Evolutionary conservation across 768 basidiomycete genomes (phyloP).

Genomic region (Calocybe indica): DNA sequence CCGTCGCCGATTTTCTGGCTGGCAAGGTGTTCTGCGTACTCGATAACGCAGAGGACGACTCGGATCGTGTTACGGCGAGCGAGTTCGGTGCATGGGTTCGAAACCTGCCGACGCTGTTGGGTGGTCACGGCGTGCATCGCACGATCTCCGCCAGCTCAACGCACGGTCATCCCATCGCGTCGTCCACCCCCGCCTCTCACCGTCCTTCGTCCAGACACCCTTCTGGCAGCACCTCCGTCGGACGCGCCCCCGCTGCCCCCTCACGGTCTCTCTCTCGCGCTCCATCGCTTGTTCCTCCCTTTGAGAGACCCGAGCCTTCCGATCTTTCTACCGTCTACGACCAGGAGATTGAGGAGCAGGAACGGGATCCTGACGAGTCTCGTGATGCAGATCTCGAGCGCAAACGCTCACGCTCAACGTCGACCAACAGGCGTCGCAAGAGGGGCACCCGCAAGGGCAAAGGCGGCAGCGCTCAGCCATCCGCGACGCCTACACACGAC

Average conservation of each 20-base stretch:
- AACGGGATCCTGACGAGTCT: slow-evolving; percentile 36
- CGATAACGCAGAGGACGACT: slow-evolving; percentile 57
- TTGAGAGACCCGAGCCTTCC: slow-evolving; percentile 34
- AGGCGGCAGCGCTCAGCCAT: slow-evolving; percentile 35
- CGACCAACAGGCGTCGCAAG: slow-evolving; percentile 76
- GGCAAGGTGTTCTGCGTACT: slow-evolving; percentile 80
- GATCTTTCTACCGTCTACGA: slow-evolving; percentile 53
- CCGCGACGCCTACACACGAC: slow-evolving; percentile 33
- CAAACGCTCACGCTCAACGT: slow-evolving; percentile 53
- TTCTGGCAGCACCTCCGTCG: slow-evolving; percentile 36
- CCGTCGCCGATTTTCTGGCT: slow-evolving; percentile 86
- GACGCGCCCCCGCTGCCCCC: slow-evolving; percentile 47
- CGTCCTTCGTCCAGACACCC: slow-evolving; percentile 67
- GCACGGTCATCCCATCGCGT: slow-evolving; percentile 57
- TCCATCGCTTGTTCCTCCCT: slow-evolving; percentile 51
- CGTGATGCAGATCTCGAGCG: slow-evolving; percentile 26
- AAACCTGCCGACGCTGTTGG: slow-evolving; percentile 71
- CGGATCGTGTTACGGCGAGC: slow-evolving; percentile 64
- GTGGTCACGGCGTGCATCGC: slow-evolving; percentile 49
- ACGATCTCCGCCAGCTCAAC: slow-evolving; percentile 56
- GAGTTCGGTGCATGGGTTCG: slow-evolving; percentile 87
- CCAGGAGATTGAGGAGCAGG: slow-evolving; percentile 42
- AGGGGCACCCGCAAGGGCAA: slow-evolving; percentile 84
- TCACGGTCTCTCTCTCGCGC: slow-evolving; percentile 58
- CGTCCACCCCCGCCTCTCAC: slow-evolving; percentile 59